phyloP scores from a whole-genome alignment of 495 filamentous ascomycete genomes.

The Hypomontagnella submonticulosa region DNA sequence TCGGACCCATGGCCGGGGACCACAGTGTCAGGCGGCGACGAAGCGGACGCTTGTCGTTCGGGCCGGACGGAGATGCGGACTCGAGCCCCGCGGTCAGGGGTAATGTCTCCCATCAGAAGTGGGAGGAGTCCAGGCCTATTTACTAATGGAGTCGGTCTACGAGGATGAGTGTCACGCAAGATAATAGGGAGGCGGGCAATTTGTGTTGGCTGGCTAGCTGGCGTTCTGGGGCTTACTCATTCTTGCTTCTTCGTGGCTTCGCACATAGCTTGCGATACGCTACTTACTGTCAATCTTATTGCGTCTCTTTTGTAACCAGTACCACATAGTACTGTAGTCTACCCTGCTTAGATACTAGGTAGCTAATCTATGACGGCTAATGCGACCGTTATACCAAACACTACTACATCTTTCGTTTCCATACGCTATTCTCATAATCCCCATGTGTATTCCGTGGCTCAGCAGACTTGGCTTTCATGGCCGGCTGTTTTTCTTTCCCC shows the following conservation, averaged over 20 bases:
- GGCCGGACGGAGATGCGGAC: conserved; percentile 47
- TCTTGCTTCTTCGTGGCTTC: neutral
- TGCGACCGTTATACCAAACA: too few species aligned
- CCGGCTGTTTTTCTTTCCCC: neutral
- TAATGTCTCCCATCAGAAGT: conserved; percentile 54
- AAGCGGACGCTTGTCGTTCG: conserved; percentile 63
- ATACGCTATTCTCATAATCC: neutral
- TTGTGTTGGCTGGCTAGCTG: neutral
- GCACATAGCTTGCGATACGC: conserved; percentile 3
- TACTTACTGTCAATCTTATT: conserved; percentile 3
- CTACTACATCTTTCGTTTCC: too few species aligned
- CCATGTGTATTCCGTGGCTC: neutral
- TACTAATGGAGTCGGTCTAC: conserved; percentile 37
- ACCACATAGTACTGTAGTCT: too few species aligned
- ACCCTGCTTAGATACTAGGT: too few species aligned
- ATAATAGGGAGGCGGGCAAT: neutral
- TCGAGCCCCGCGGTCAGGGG: conserved; percentile 31
- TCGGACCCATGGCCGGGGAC: conserved; percentile 69
- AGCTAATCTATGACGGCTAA: too few species aligned
- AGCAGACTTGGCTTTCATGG: too few species aligned
- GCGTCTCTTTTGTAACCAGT: conserved; percentile 21
- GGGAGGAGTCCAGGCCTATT: conserved; percentile 60
- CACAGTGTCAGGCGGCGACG: conserved; percentile 59
- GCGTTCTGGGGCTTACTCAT: conserved; percentile 18
- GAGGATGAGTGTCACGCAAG: conserved; percentile 6